Percentiles rank a stretch among this genome's conserved stretches.
These are phyloP conservation scores for Mortierella claussenii DNA, from an alignment of 192 early-diverging fungal species.

Conservation along the genomic window DNA sequence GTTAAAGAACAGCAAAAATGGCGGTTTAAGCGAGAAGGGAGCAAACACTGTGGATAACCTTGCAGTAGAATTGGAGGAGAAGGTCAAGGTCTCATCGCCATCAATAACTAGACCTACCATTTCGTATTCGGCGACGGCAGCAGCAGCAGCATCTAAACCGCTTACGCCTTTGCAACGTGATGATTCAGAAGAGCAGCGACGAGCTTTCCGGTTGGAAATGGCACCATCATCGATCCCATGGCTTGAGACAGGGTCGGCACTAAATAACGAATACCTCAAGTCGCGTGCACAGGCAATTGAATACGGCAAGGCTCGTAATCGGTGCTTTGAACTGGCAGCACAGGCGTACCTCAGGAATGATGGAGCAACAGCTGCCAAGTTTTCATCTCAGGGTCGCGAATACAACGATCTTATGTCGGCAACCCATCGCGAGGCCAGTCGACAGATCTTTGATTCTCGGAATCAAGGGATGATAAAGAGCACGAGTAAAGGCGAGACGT, in stretches of 20 bases:
- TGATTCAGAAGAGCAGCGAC: constrained; percentile 6
- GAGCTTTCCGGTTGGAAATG: constrained; percentile 14
- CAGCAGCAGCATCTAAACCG: constrained; percentile 52
- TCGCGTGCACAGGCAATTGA: constrained; percentile 60
- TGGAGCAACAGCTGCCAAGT: constrained; percentile 53
- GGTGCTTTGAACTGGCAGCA: constrained; percentile 58
- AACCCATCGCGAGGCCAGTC: constrained; percentile 56
- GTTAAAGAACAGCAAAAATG: constrained; percentile 7
- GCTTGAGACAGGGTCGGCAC: constrained; percentile 57
- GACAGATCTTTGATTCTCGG: constrained; percentile 59
- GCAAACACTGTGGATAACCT: constrained; percentile 20
- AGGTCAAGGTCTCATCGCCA: constrained; percentile 30
- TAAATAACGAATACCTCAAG: constrained; percentile 51
- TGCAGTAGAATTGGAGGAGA: constrained; percentile 24
- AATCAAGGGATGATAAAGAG: constrained; percentile 45
- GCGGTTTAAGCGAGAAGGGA: constrained; percentile 13
- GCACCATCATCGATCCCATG: constrained; percentile 54
- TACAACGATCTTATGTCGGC: constrained; percentile 62
- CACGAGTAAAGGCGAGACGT: constrained; percentile 44
- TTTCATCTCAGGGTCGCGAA: constrained; percentile 56
- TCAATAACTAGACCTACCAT: constrained; percentile 8
- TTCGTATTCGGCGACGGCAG: constrained; percentile 45
- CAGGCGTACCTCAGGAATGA: constrained; percentile 57
- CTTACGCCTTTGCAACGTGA: constrained; percentile 20
- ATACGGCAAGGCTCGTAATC: constrained; percentile 57